These are phyloP conservation scores for Metarhizium guizhouense DNA, from an alignment of 2,329 filamentous ascomycete species.

Conservation along the genomic window DNA sequence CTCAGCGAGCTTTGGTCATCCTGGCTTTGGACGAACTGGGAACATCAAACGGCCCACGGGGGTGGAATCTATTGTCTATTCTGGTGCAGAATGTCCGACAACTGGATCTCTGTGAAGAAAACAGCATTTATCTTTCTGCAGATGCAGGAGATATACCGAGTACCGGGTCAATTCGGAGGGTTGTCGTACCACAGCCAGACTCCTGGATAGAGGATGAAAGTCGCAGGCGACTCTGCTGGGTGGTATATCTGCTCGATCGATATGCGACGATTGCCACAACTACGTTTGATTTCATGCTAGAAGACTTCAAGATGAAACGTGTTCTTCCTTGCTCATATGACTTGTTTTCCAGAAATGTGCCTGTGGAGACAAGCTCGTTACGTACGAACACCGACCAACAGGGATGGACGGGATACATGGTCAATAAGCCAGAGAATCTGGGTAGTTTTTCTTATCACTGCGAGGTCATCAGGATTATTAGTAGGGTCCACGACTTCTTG, in stretches of 20 bases:
- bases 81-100: constrained; percentile 30
- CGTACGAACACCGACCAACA: constrained; percentile 15
- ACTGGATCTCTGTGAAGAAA: constrained; percentile 30
- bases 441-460: constrained; percentile 37
- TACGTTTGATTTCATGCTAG: constrained; percentile 31
- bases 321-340: constrained; percentile 35
- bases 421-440: constrained; percentile 32
- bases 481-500: constrained; percentile 33
- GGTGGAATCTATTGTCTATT: constrained; percentile 32
- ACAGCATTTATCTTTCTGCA: constrained; percentile 25
- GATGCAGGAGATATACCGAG: constrained; percentile 22
- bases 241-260: constrained; percentile 35
- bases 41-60: constrained; percentile 31
- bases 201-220: constrained; percentile 38
- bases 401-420: constrained; percentile 16
- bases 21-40: constrained; percentile 32
- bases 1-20: constrained; percentile 31
- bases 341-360: constrained; percentile 33
- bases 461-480: constrained; percentile 33
- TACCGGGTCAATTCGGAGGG: constrained; percentile 25
- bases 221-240: constrained; percentile 32
- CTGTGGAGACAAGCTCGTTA: constrained; percentile 30
- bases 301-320: constrained; percentile 29
- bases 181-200: constrained; percentile 25
- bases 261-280: constrained; percentile 34